These are phyloP conservation scores for Dacryopinax primogenitus DNA, from an alignment of 768 basidiomycete species.

Conservation along the genomic window DNA sequence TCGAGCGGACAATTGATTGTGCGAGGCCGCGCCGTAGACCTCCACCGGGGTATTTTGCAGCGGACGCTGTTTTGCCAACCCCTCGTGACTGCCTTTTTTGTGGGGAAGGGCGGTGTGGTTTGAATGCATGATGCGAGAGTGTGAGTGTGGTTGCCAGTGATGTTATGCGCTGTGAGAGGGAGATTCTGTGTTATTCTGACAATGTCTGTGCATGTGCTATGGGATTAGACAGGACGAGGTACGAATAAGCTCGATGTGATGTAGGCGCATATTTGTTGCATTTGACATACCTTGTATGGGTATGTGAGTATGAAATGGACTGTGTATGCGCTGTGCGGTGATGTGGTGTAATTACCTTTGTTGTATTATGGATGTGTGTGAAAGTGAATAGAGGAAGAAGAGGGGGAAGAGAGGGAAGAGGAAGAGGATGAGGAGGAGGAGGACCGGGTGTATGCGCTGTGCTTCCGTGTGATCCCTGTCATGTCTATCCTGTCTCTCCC, in stretches of 20 bases:
- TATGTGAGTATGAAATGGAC: not conserved
- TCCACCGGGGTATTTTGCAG: not conserved
- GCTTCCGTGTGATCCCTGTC: conserved; percentile 1
- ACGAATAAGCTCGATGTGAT: not conserved
- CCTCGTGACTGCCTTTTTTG: conserved; percentile 4
- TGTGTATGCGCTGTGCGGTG: not conserved
- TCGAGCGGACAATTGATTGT: not conserved
- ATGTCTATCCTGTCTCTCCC: not conserved
- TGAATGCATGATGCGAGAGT: not conserved
- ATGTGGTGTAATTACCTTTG: not conserved
- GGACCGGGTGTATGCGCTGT: not conserved
- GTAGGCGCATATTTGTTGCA: not conserved
- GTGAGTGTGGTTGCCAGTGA: not conserved
- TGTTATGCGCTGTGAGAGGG: not conserved
- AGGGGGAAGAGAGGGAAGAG: not conserved
- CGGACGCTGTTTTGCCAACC: not conserved
- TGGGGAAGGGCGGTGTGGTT: not conserved
- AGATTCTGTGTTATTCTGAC: no score
- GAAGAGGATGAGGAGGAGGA: not conserved
- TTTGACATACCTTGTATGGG: not conserved
- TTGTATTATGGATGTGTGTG: not conserved
- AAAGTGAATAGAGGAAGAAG: not conserved
- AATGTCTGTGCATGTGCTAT: no score
- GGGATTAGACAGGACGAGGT: not conserved
- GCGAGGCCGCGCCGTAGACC: not conserved